Percentiles rank a stretch among this genome's conserved stretches.
Evolutionary conservation across 208 protist species (phyloP).

Genomic region (Leptomonas pyrrhocoris): DNA sequence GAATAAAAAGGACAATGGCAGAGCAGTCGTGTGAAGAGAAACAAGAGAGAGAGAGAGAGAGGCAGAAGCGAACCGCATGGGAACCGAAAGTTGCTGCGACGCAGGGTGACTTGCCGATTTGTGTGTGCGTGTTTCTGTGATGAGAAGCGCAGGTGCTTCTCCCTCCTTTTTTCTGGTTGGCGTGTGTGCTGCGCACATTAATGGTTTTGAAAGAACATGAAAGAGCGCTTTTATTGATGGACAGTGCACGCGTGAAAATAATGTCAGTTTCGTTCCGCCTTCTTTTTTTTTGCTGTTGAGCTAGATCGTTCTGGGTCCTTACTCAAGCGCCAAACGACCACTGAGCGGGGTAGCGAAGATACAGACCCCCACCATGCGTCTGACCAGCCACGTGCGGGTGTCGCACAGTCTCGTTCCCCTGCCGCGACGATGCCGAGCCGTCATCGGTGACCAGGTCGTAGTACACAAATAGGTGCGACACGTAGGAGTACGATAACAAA

Average conservation of each 20-base stretch:
- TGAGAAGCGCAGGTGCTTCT: too few species aligned
- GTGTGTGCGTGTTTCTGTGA: too few species aligned
- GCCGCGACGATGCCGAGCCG: background rate
- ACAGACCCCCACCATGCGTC: slow-evolving; percentile 23
- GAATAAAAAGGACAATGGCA: slow-evolving; percentile 1
- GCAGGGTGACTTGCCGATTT: too few species aligned
- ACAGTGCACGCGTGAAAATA: too few species aligned
- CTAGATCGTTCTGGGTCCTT: background rate
- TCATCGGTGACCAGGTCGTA: slow-evolving; percentile 38
- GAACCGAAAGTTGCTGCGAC: too few species aligned
- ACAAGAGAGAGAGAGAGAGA: too few species aligned
- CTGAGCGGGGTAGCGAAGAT: slow-evolving; percentile 49
- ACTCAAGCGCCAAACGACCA: slow-evolving; percentile 61
- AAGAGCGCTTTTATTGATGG: too few species aligned
- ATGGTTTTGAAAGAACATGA: too few species aligned
- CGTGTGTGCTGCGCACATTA: too few species aligned
- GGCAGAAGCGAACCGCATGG: too few species aligned
- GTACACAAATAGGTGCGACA: slow-evolving; percentile 72
- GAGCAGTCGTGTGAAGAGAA: too few species aligned
- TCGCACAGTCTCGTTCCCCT: slow-evolving; percentile 2
- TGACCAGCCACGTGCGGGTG: slow-evolving; percentile 4
- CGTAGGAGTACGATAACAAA: slow-evolving; percentile 54
- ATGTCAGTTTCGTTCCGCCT: background rate
- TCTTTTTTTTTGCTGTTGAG: background rate
- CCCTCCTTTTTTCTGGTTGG: too few species aligned